phyloP scores from a whole-genome alignment of 192 early-diverging fungal genomes.

The Gorgonomyces haynaldii region DNA sequence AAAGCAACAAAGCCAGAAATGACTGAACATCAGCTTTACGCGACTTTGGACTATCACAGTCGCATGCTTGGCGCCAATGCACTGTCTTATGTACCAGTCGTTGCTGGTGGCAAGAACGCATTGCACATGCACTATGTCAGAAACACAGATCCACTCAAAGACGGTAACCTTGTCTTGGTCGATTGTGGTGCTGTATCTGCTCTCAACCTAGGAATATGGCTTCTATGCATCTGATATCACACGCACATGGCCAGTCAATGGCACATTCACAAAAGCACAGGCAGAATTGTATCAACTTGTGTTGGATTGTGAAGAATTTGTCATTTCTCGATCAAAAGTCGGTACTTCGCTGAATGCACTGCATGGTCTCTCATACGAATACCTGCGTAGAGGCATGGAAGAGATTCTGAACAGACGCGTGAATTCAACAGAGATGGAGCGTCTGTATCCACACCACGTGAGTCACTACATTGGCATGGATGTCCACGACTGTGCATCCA shows the following conservation, averaged over 20 bases:
- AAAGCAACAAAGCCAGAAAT: slow-evolving; percentile 55
- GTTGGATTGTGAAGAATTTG: slow-evolving; percentile 66
- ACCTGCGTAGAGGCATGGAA: slow-evolving; percentile 59
- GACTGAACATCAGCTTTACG: slow-evolving; percentile 64
- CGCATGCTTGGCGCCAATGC: slow-evolving; percentile 26
- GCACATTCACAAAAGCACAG: slow-evolving; percentile 70
- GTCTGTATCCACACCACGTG: slow-evolving; percentile 88
- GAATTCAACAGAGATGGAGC: slow-evolving; percentile 60
- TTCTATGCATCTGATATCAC: slow-evolving; percentile 88
- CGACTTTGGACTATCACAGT: slow-evolving; percentile 60
- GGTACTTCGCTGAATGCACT: slow-evolving; percentile 63
- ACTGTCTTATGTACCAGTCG: slow-evolving; percentile 91
- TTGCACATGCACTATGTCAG: slow-evolving; percentile 90
- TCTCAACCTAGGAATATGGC: slow-evolving; percentile 51
- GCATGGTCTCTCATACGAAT: slow-evolving; percentile 59
- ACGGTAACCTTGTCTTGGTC: slow-evolving; percentile 76
- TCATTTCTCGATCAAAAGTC: slow-evolving; percentile 13
- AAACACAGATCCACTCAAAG: slow-evolving; percentile 59
- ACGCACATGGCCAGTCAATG: slow-evolving; percentile 85
- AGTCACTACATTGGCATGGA: slow-evolving; percentile 91
- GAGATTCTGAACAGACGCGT: slow-evolving; percentile 46
- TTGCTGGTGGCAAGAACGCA: slow-evolving; percentile 84
- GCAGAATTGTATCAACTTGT: slow-evolving; percentile 74
- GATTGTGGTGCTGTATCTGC: slow-evolving; percentile 65
- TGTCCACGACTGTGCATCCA: slow-evolving; percentile 77